Conservation (phyloP, 345 rosid genomes). For the Syzygium oleosum region DNA sequence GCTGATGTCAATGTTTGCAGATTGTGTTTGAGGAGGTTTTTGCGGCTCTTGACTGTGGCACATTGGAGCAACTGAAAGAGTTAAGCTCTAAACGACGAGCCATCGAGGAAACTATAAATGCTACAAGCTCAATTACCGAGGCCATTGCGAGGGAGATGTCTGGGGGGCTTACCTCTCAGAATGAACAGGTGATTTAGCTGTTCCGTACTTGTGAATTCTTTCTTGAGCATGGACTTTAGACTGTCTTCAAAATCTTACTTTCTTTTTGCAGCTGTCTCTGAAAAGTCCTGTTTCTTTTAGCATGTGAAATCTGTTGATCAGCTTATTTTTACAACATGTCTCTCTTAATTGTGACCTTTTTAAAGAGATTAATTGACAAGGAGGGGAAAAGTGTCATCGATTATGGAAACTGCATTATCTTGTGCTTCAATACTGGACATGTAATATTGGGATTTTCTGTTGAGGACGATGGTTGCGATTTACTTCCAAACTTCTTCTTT, state of each 20-base stretch:
- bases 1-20: conserved; percentile 19
- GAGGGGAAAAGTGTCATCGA: background rate
- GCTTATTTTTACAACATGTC: background rate
- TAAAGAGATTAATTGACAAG: background rate
- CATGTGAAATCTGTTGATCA: background rate
- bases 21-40: conserved; percentile 51
- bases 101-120: conserved; percentile 59
- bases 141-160: conserved; percentile 69
- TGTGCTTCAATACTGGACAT: background rate
- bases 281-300: background rate
- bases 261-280: background rate
- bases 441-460: background rate
- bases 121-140: conserved; percentile 38
- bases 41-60: conserved; percentile 37
- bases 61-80: conserved; percentile 52
- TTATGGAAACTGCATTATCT: background rate
- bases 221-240: background rate
- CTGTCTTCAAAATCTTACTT: too few relatives aligned
- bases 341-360: background rate
- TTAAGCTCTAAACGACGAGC: conserved; percentile 54
- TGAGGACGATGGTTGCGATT: background rate
- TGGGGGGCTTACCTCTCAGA: conserved; percentile 51
- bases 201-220: background rate
- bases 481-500: background rate
- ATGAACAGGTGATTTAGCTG: conserved; percentile 36